Base-by-base conservation (phyloP, 371 early-diverging fungal species). In the Mucor saturninus region DNA sequence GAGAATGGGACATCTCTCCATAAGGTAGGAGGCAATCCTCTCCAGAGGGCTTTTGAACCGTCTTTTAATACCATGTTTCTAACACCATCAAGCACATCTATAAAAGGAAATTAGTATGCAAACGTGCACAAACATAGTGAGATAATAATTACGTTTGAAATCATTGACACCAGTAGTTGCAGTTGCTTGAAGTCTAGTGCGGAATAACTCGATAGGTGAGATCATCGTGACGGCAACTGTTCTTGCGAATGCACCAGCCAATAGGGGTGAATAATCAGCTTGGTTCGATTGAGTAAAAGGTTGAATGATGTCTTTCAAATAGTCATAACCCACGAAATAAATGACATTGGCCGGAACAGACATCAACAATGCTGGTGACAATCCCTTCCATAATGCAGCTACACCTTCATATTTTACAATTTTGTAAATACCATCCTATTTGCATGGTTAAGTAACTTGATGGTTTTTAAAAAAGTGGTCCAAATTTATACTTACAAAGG, bases 311-410 rank as follows among this genome's bases (percentile, higher is more conserved):
- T 90, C 91, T 54, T 91, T 84, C 31, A 96, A 63, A 50, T 87
- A 79, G 69, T 98, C 98, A 71, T 97, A 98, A 4, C 97, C 97
- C 3, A 94, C 88, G 82, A 94, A 97, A 63, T 98, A 98, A 21
- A 96, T 88, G 26, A 95, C 90, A 4, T 95, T 97, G 11, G 96
- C 87, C 2, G 98, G 98, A 2, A 95, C 85, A 7, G 94, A 90
- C 87, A 95, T 93, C 43, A 91, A 69, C 62, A 98, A 69, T 3
- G 95, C 90, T 7, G 97, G 94, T 13, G 90, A 85, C 26, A 98
- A 78, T 1, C 98, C 98, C 58, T 91, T 80, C 95, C 95, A 98
- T 37, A 98, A 78, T 3, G 85, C 83, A 2, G 76, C 51, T 0
- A 84, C 56, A 0, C 98, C 98, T 79, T 98, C 98, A 46, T 88